phyloP scores from a whole-genome alignment of 176 grass and related monocot species.

The Aegilops umbellulata region DNA sequence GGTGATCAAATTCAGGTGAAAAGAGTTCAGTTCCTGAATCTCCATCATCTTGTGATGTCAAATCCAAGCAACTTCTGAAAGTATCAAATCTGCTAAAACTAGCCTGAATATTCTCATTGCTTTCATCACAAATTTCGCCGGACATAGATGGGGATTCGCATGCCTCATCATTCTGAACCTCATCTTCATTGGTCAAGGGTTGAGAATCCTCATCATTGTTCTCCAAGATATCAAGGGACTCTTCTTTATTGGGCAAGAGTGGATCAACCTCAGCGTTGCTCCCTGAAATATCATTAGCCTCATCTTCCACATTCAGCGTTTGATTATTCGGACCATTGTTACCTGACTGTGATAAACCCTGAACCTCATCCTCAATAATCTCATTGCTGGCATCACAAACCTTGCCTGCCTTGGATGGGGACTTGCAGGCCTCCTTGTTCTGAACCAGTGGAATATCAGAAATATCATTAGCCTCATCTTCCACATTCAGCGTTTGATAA shows the following conservation, averaged over 20 bases:
- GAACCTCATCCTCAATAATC: no score
- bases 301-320: no score
- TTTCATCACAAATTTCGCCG: slow-evolving; percentile 22
- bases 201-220: slow-evolving; percentile 11
- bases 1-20: slow-evolving; percentile 43
- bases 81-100: slow-evolving; percentile 63
- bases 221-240: not conserved
- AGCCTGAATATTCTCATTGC: not conserved
- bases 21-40: slow-evolving; percentile 54
- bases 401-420: no score
- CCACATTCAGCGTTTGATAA: no score
- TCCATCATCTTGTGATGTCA: slow-evolving; percentile 53
- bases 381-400: no score
- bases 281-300: slow-evolving; percentile 1
- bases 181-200: slow-evolving; percentile 31
- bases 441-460: no score
- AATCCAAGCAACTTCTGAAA: slow-evolving; percentile 91
- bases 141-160: not conserved
- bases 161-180: slow-evolving; percentile 18
- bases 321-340: no score
- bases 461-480: no score
- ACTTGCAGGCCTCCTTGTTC: no score
- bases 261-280: not conserved
- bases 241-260: slow-evolving; percentile 14
- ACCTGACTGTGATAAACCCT: no score